These are phyloP conservation scores for Ochetophila trinervis DNA, from an alignment of 306 rosid species.

Conservation along the genomic window DNA sequence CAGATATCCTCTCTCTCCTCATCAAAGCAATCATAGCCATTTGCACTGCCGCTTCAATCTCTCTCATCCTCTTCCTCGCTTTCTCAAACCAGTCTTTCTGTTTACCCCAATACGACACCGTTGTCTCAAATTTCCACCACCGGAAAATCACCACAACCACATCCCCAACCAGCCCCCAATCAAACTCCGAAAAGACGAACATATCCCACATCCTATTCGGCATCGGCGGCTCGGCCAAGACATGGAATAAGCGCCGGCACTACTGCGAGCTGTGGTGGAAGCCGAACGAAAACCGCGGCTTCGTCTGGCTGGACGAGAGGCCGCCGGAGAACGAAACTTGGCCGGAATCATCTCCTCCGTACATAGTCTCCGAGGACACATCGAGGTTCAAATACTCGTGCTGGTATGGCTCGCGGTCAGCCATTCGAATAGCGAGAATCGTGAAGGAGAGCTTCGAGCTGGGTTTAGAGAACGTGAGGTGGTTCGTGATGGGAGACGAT, in stretches of 20 bases:
- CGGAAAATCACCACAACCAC: background rate
- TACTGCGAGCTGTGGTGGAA: slow-evolving; percentile 69
- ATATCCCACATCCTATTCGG: slow-evolving; percentile 65
- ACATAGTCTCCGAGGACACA: slow-evolving; percentile 46
- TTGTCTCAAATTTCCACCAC: background rate
- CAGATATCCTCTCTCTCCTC: slow-evolving; percentile 15
- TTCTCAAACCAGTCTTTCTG: slow-evolving; percentile 20
- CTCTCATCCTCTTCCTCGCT: slow-evolving; percentile 33
- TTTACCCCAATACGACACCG: slow-evolving; percentile 9
- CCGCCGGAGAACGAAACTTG: slow-evolving; percentile 33
- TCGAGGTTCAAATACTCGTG: slow-evolving; percentile 55
- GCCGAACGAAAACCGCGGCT: slow-evolving; percentile 43
- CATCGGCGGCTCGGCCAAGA: slow-evolving; percentile 46
- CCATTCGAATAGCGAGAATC: slow-evolving; percentile 61
- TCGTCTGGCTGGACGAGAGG: slow-evolving; percentile 54
- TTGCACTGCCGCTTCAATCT: slow-evolving; percentile 29
- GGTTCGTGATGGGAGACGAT: slow-evolving; percentile 92
- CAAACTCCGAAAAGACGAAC: slow-evolving; percentile 31
- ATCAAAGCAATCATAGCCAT: slow-evolving; percentile 30
- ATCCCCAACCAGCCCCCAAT: no score
- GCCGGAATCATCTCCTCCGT: slow-evolving; percentile 40
- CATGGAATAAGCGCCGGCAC: slow-evolving; percentile 47
- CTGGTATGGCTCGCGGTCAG: slow-evolving; percentile 59
- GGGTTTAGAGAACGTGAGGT: slow-evolving; percentile 47
- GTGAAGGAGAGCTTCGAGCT: slow-evolving; percentile 74